These are phyloP conservation scores for Naegleria fowleri DNA, from an alignment of 208 protist genomes.

Conservation along the genomic window DNA sequence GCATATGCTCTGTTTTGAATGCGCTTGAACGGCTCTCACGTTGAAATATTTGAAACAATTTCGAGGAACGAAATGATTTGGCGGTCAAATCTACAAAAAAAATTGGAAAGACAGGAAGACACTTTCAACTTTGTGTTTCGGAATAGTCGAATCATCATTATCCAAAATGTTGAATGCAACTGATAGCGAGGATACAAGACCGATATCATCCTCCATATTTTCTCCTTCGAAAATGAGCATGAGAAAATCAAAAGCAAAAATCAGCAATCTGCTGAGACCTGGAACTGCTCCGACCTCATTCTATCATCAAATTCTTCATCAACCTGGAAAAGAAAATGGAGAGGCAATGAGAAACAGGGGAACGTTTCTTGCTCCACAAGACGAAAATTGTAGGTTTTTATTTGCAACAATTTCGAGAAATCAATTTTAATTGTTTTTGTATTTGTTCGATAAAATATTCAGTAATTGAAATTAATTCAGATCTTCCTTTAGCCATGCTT, in stretches of 20 bases:
- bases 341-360: neutral
- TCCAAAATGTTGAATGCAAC: neutral
- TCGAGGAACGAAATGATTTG: too few species aligned
- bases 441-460: neutral
- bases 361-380: neutral
- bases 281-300: neutral
- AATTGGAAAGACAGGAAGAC: too few species aligned
- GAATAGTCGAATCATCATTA: too few species aligned
- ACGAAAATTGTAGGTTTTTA: neutral
- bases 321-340: neutral
- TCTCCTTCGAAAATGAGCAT: neutral
- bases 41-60: too few species aligned
- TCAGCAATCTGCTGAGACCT: neutral
- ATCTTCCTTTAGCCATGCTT: neutral
- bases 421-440: too few species aligned
- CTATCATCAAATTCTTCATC: neutral
- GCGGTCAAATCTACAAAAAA: too few species aligned
- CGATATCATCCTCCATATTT: neutral
- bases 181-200: neutral
- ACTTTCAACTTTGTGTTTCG: too few species aligned
- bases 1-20: too few species aligned
- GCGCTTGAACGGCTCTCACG: too few species aligned
- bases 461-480: constrained; percentile 9
- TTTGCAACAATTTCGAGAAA: too few species aligned
- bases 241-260: neutral